A percentile compares a stretch with the other conserved stretches of the same genome.
Evolutionary conservation across 768 basidiomycete species (phyloP).

Genomic region (Russula foetens): DNA sequence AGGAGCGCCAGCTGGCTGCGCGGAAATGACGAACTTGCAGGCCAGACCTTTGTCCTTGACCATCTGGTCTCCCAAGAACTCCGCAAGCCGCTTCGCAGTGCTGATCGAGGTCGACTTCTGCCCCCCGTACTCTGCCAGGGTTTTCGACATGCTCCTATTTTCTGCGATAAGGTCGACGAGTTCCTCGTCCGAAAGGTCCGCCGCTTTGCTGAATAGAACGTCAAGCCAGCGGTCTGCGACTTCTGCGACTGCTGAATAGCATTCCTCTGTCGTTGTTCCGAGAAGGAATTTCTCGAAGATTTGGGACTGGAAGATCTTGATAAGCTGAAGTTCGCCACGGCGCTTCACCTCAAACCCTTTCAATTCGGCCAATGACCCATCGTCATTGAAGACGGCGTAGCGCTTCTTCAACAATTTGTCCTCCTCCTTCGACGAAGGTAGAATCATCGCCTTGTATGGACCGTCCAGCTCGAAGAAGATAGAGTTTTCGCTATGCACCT

Average conservation of each 20-base stretch:
- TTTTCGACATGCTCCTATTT: conserved; percentile 96
- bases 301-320: conserved; percentile 99
- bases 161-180: conserved; percentile 97
- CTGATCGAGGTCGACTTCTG: conserved; percentile 99
- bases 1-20: conserved; percentile 84
- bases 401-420: conserved; percentile 98
- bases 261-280: conserved; percentile 88
- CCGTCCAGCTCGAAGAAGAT: conserved; percentile 99
- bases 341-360: conserved; percentile 99
- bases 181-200: conserved; percentile 83
- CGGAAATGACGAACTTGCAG: conserved; percentile 98
- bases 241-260: conserved; percentile 88
- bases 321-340: conserved; percentile 92
- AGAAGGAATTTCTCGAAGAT: conserved; percentile 97
- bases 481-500: conserved; percentile 88
- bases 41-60: conserved; percentile 99
- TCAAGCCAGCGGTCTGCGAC: conserved; percentile 98
- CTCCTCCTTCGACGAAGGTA: conserved; percentile 98
- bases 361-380: conserved; percentile 93
- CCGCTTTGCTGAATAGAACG: conserved; percentile 80
- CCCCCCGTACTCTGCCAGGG: conserved; percentile 88
- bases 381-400: conserved; percentile 98
- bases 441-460: conserved; percentile 97
- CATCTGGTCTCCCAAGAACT: conserved; percentile 97
- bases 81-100: conserved; percentile 89